Evolutionary conservation across 768 basidiomycete genomes (phyloP).

Genomic region (Lactarius psammicola): DNA sequence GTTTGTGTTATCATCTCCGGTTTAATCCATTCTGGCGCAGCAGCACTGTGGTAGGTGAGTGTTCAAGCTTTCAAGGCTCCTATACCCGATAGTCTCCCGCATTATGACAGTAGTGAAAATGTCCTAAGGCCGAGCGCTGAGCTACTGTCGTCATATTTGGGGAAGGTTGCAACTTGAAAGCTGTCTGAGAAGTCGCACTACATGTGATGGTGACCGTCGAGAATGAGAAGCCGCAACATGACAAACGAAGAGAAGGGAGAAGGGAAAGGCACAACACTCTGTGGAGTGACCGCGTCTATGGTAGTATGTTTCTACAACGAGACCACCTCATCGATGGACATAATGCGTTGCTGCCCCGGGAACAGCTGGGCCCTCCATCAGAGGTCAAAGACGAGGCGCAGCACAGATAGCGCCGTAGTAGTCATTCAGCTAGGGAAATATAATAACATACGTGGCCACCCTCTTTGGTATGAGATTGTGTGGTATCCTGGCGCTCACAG

Average conservation of each 20-base stretch:
- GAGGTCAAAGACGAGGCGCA: background rate
- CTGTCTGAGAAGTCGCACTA: background rate
- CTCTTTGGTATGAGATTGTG: background rate
- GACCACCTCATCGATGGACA: background rate
- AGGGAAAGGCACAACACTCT: background rate
- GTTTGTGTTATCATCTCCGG: background rate
- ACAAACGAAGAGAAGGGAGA: background rate
- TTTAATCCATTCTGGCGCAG: background rate
- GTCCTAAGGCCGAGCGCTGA: background rate
- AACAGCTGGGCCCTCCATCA: background rate
- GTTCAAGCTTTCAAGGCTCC: background rate
- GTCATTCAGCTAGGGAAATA: background rate
- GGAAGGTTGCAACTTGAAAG: background rate
- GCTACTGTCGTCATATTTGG: background rate
- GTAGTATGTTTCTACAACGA: background rate
- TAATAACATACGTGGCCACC: background rate
- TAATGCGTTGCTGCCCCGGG: background rate
- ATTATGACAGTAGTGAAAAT: background rate
- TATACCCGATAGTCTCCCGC: background rate
- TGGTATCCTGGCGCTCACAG: background rate
- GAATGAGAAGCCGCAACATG: background rate
- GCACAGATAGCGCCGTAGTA: background rate
- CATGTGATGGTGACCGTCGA: background rate
- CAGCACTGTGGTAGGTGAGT: background rate
- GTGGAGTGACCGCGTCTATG: background rate